Conservation (phyloP, 169 alveolate species). For the Cryptosporidium canis region DNA sequence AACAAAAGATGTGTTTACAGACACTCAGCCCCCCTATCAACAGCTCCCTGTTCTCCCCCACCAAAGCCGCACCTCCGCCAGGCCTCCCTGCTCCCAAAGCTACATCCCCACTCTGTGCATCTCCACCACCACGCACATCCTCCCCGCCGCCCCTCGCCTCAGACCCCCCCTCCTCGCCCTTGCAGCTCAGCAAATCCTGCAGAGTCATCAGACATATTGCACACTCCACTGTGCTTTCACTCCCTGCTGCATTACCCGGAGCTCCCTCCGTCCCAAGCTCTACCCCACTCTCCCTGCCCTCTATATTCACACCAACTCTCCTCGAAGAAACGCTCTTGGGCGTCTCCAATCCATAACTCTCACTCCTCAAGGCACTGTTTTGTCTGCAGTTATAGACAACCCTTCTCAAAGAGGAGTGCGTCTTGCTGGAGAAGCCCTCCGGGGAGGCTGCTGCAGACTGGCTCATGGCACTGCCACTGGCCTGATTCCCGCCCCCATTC, state of each 20-base stretch:
- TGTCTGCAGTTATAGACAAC: constrained; percentile 55
- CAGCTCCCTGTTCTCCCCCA: background rate
- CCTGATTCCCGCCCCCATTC: background rate
- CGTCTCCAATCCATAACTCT: constrained; percentile 24
- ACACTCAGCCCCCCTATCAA: constrained; percentile 40
- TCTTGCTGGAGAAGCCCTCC: background rate
- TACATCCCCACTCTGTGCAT: background rate
- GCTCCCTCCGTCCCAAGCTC: background rate
- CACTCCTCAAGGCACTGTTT: constrained; percentile 43
- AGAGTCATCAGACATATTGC: constrained; percentile 40
- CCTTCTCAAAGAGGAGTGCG: constrained; percentile 54
- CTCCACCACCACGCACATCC: background rate
- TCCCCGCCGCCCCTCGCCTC: too few relatives aligned
- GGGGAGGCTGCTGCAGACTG: background rate
- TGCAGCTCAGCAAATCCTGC: constrained; percentile 9
- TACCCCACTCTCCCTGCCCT: background rate
- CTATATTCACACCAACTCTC: background rate
- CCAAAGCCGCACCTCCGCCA: background rate
- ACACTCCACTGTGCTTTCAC: constrained; percentile 6
- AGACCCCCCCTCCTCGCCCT: background rate
- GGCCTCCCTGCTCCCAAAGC: background rate
- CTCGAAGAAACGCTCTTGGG: constrained; percentile 14
- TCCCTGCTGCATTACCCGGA: background rate
- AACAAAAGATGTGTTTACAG: constrained; percentile 62
- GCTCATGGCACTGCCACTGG: background rate